Evolutionary conservation across 257 asterid genomes (phyloP), one percentile per base, ranked within the genome.

Genomic region (Primulina eburnea): DNA sequence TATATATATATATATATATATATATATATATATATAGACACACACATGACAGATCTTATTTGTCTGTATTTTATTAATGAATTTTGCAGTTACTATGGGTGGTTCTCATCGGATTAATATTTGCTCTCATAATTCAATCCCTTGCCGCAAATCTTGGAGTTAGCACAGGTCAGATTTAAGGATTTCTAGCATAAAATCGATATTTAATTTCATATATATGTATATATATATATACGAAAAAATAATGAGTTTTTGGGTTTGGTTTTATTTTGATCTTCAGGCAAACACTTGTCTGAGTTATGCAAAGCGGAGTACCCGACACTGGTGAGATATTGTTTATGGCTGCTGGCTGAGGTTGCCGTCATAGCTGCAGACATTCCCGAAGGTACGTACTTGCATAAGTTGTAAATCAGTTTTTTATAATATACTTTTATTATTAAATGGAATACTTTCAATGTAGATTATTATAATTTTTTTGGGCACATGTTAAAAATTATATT

Each of bases 361-460:
- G 98, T 93, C 72, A 90, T 93, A 4, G 96, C 98, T 3, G 98
- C 98, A 0, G 98, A 93, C 30, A 93, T 93, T 38, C 98, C 98
- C 4, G 98, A 93, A 86, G 98, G 98, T 83, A 82, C 5, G 17
- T 14, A 7, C 55, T 2, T 21, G 12, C 34, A 52, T 37, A 43
- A 43, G 18, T 24, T 24, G 26, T 24, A 24, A 0, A 24, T 24
- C 26, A 24, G 26, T 24, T 24, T 24, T 24, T 24, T 24, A 24
- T 24, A 24, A 24, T 24, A 24, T 24, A 24, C 1, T 24, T 24
- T 24, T 24, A 24, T 24, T 24, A 24, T 64, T 6, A 40, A 40
- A 40, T 40, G 11, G 11, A 40, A 0, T 11, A 40, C 17, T 40
- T 28, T 2, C 4, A 28, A 28, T 28, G 2, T 28, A 28, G 30